Conservation (phyloP, 352 stramenopile species). For the Globisporangium cylindrosporum region DNA sequence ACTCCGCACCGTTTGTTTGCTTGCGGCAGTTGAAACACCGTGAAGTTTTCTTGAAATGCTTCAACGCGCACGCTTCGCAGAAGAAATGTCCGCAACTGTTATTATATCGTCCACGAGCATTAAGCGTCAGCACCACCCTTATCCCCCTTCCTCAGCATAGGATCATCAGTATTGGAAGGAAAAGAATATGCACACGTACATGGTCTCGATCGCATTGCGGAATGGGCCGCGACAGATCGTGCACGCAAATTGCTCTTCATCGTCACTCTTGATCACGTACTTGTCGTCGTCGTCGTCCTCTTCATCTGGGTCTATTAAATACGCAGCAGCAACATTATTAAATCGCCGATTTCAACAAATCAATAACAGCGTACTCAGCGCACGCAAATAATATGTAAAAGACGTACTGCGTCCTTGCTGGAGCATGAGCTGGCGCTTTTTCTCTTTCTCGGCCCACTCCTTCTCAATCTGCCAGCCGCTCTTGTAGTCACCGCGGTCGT, state of each 20-base stretch:
- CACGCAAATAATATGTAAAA: conserved; percentile 1
- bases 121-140: background rate
- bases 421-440: conserved; percentile 82
- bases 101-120: background rate
- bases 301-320: conserved; percentile 32
- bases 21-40: conserved; percentile 94
- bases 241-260: conserved; percentile 92
- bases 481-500: conserved; percentile 98
- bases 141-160: background rate
- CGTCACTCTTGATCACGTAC: conserved; percentile 58
- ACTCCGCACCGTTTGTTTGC: conserved; percentile 83
- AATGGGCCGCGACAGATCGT: conserved; percentile 94
- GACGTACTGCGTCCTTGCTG: conserved; percentile 40
- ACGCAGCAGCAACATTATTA: conserved; percentile 1
- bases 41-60: conserved; percentile 77
- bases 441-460: conserved; percentile 93
- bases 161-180: background rate
- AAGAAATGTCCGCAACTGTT: conserved; percentile 95
- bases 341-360: background rate
- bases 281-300: conserved; percentile 67
- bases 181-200: conserved; percentile 27
- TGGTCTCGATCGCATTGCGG: conserved; percentile 92
- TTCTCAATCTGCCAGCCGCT: conserved; percentile 97
- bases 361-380: background rate
- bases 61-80: conserved; percentile 91